These are phyloP conservation scores for Didymella pomorum DNA, from an alignment of 2,329 filamentous ascomycete genomes.

Conservation along the genomic window DNA sequence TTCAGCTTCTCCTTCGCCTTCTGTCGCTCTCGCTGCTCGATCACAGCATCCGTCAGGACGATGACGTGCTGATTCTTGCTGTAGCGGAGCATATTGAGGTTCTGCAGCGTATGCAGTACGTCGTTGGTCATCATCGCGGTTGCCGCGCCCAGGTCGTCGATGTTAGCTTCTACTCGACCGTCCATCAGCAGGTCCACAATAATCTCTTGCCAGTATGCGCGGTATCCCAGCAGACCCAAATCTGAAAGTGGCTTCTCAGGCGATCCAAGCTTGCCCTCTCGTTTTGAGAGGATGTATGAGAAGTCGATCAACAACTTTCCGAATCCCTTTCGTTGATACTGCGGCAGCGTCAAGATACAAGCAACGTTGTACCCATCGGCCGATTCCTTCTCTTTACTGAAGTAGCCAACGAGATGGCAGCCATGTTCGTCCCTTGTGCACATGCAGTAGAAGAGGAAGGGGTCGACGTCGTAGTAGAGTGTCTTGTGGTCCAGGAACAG, in stretches of 20 bases:
- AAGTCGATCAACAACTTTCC: constrained; percentile 95
- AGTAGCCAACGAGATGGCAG: constrained; percentile 97
- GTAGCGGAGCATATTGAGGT: constrained; percentile 93
- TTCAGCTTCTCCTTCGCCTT: constrained; percentile 83
- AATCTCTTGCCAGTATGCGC: constrained; percentile 97
- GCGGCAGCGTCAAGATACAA: constrained; percentile 94
- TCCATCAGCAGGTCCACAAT: constrained; percentile 85
- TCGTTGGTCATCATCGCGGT: constrained; percentile 98
- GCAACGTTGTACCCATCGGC: constrained; percentile 97
- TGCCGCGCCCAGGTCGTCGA: constrained; percentile 80
- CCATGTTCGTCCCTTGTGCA: constrained; percentile 86
- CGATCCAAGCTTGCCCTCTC: constrained; percentile 92
- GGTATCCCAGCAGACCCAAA: constrained; percentile 89
- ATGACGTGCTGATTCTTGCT: constrained; percentile 97
- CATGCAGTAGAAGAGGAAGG: constrained; percentile 99
- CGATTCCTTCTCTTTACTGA: constrained; percentile 97
- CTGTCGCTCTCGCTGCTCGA: constrained; percentile 72
- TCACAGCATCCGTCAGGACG: constrained; percentile 83
- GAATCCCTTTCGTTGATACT: constrained; percentile 95
- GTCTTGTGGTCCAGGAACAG: constrained; percentile 98
- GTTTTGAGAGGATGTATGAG: constrained; percentile 94
- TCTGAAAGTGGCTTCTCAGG: constrained; percentile 97
- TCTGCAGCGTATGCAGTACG: constrained; percentile 92
- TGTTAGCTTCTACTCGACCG: constrained; percentile 74
- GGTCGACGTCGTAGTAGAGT: constrained; percentile 99